Percentiles rank a stretch among this genome's conserved stretches.
Conservation (phyloP, 176 grass and related monocot species). For the Alopecurus myosuroides region DNA sequence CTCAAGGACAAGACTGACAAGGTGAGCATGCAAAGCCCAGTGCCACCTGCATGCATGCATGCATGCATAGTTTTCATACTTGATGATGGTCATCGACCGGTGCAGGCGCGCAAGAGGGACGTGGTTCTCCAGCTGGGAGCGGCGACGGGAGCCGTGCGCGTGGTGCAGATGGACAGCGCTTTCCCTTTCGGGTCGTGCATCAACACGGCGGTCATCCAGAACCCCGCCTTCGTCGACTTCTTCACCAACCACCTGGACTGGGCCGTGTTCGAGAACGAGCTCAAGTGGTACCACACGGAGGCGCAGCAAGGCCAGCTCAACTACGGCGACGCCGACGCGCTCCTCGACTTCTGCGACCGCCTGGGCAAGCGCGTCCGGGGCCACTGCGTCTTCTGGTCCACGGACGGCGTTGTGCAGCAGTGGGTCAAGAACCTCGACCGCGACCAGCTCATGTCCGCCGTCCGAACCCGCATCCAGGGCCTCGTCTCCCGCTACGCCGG, state of each 20-base stretch:
- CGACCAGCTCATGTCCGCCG: slow-evolving; percentile 11
- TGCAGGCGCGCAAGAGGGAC: slow-evolving; percentile 46
- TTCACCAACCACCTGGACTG: slow-evolving; percentile 46
- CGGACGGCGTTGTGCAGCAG: slow-evolving; percentile 6
- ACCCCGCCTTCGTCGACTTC: slow-evolving; percentile 8
- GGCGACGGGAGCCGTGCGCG: neutral
- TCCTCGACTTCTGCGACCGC: slow-evolving; percentile 32
- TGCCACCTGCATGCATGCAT: neutral
- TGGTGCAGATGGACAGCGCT: neutral
- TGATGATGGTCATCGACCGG: no score
- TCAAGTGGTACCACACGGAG: slow-evolving; percentile 56
- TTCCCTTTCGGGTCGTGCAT: slow-evolving; percentile 6
- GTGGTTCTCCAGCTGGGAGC: slow-evolving; percentile 27
- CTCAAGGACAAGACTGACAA: slow-evolving; percentile 32
- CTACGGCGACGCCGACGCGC: neutral
- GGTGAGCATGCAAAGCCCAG: slow-evolving; percentile 23
- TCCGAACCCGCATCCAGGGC: slow-evolving; percentile 19
- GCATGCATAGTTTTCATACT: neutral
- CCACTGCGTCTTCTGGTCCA: slow-evolving; percentile 49
- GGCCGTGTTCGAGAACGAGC: slow-evolving; percentile 75
- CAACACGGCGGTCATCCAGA: neutral
- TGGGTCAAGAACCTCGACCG: slow-evolving; percentile 19
- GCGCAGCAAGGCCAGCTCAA: neutral
- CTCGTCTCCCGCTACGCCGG: slow-evolving; percentile 33
- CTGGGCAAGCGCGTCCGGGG: slow-evolving; percentile 12